Evolutionary conservation across 768 basidiomycete genomes (phyloP), one percentile per base, ranked within the genome.

Genomic region (Phlebiopsis flavidoalba): DNA sequence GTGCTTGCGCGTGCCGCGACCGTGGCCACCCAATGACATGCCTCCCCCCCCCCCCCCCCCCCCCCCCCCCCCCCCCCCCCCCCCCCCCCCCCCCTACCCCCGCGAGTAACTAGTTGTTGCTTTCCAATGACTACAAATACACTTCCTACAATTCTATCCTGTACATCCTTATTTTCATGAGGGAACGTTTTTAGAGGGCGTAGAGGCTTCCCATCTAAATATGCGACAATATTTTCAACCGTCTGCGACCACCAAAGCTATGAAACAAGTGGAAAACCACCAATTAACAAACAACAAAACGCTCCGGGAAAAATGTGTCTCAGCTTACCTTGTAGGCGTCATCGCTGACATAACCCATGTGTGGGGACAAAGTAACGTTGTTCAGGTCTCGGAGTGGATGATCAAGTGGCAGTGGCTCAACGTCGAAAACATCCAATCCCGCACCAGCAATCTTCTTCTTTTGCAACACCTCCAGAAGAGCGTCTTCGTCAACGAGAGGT

Each of bases 361-460:
- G 87, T 0, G 86, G 86, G n/a, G 76, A 80, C 36, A 87, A 71
- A 1, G 83, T 83, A 5, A 85, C 82, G 61, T 84, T 84, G 51
- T 76, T 71, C 55, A 82, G 66, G 36, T 67, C 74, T 53, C 85
- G 75, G 19, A 86, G 60, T 0, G 83, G 79, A 66, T 86, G 81
- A 53, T 82, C 79, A 37, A 82, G 62, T 5, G 84, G 83, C 56
- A 87, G 70, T n/a, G 87, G 88, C 65, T 89, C 86, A 37, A 79
- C 66, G 50, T 86, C 85, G 66, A 80, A 88, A 0, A 89, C 87
- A 69, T 88, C 87, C 57, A 88, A 68, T 0, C 83, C 87, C 0
- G 81, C 86, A 0, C 84, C 87, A 2, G 78, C 77, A 37, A 88
- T 85, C 48, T 62, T 72, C 45, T 75, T 76, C 36, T 77, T 67